Evolutionary conservation across 2,329 filamentous ascomycete species (phyloP), one percentile per base, ranked within the genome.

Genomic region (Colletotrichum noveboracense): DNA sequence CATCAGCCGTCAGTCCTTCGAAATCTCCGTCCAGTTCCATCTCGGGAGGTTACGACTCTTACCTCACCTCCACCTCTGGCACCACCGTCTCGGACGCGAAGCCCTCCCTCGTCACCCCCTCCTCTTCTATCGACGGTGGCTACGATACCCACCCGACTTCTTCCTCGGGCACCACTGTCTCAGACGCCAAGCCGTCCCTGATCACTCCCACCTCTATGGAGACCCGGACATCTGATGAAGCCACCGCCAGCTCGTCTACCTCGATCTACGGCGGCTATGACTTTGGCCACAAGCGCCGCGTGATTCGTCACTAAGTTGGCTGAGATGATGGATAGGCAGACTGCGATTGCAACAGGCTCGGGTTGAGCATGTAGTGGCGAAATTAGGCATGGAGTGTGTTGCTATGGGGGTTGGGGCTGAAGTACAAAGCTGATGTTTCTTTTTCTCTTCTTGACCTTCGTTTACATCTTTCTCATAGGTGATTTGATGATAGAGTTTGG

Each of bases 371-470:
- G 30, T 36, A n/a, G n/a, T n/a, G n/a, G n/a, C n/a, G n/a, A n/a
- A n/a, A n/a, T n/a, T n/a, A n/a, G n/a, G n/a, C n/a, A n/a, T n/a
- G n/a, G n/a, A n/a, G n/a, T 34, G 30, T 36, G 6, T n/a, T 16
- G 3, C 7, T n/a, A 18, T 4, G 2, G 9, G 24, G 30, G 7
- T 14, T 12, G 36, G 13, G n/a, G 70, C n/a, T 38, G 55, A 28
- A 68, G 62, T 73, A 75, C 56, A 75, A 75, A 75, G 43, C 21
- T 52, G 38, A 18, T n/a, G 14, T 28, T 30, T 61, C 32, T 61
- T 32, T 36, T 75, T 73, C 73, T 38, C 43, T 75, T 75, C 73
- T 73, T 73, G 62, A 73, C 73, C 14, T 73, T 75, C 73, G 9
- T 73, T 75, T 64, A 68, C 62, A 68, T 64, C 24, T 48, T 48